Base-by-base conservation (phyloP, 805 yeast species). In the Pachysolen tannophilus region DNA sequence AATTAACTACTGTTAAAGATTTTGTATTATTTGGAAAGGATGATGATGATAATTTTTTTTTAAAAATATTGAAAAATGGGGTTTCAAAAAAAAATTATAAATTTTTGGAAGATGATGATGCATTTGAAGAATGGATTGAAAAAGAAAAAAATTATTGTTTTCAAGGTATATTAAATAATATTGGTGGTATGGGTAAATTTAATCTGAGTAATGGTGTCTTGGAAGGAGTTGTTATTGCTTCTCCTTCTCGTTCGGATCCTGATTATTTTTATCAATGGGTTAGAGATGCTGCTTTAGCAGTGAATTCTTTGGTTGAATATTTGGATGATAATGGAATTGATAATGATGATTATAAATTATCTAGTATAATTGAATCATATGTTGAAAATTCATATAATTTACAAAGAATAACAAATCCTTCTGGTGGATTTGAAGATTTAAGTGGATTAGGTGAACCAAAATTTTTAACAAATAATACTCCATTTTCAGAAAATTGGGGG, bases 251-350 rank as follows among this genome's bases (percentile, higher is more conserved):
- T 34, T 5, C 34, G 0, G 43, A 64, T 17, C 97, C 97, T 1
- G 70, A 90, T 56, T 90, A 90, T 56, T 87, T 75, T 49, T 90
- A 71, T 49, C 94, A 83, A 51, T 90, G 97, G 97, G 69, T 75
- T 4, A 69, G 97, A 51, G 97, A 90, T 54, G 76, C 87, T 21
- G 96, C 96, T 0, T 71, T 90, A 34, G 78, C 94, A 1, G 67
- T 81, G 28, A 72, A 72, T 37, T 65, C 94, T 0, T 58, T 90
- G 32, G 63, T 82, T 5, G 69, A 74, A 36, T 62, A 65, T 43
- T 60, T 78, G 41, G 63, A 63, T 20, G 83, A 78, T 39, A 36
- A 43, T 9, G 34, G 41, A 6, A 48, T 56, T 29, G 42, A 53
- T 15, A 53, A 52, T 23, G 29, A 48, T 7, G 38, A 32, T 6